These are phyloP conservation scores for Diplodia corticola DNA, from an alignment of 2,329 filamentous ascomycete species.

Conservation along the genomic window DNA sequence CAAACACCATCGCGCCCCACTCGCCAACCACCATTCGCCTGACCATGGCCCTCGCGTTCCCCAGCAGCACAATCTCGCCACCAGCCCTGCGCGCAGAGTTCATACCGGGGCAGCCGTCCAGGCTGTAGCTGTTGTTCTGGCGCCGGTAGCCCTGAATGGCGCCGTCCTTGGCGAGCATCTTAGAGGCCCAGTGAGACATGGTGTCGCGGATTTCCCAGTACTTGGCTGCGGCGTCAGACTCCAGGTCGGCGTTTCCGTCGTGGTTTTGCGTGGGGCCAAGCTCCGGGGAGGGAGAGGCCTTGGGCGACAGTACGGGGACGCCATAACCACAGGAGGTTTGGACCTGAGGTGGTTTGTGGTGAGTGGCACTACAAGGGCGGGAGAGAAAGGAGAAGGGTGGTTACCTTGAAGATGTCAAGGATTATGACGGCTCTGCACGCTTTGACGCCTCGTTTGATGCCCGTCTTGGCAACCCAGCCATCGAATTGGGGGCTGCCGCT, in stretches of 20 bases:
- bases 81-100: conserved; percentile 52
- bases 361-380: not conserved
- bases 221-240: conserved; percentile 27
- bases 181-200: conserved; percentile 54
- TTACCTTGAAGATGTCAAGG: conserved; percentile 61
- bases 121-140: conserved; percentile 55
- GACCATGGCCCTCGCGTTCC: conserved; percentile 33
- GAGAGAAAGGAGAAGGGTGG: not conserved
- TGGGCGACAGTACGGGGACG: conserved; percentile 55
- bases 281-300: conserved; percentile 14
- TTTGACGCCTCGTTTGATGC: conserved; percentile 45
- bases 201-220: conserved; percentile 53
- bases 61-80: conserved; percentile 48
- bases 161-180: conserved; percentile 50
- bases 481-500: conserved; percentile 51
- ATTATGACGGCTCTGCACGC: conserved; percentile 57
- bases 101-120: conserved; percentile 62
- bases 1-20: conserved; percentile 30
- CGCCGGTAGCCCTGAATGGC: conserved; percentile 56
- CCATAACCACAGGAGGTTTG: conserved; percentile 68
- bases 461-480: conserved; percentile 46
- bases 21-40: conserved; percentile 23
- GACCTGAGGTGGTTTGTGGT: conserved; percentile 37
- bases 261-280: not conserved
- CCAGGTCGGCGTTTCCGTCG: not conserved